These are phyloP conservation scores for Citrullus amarus DNA, from an alignment of 306 rosid species.

Conservation along the genomic window DNA sequence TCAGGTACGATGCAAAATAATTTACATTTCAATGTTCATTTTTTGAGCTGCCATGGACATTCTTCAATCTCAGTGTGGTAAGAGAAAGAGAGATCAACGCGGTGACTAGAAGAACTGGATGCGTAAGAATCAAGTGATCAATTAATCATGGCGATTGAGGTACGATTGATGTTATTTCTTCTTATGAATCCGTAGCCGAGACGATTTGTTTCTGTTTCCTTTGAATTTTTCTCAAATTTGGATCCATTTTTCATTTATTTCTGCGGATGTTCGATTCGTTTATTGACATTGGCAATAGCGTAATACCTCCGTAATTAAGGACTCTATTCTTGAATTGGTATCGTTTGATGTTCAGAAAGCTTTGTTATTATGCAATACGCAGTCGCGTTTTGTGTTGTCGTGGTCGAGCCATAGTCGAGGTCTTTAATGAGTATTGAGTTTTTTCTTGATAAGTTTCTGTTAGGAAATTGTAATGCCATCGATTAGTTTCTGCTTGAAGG, in stretches of 20 bases:
- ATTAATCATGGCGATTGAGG: slow-evolving; percentile 1
- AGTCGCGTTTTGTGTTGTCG: background rate
- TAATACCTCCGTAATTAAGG: background rate
- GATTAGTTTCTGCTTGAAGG: background rate
- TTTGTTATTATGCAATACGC: background rate
- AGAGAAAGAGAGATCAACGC: background rate
- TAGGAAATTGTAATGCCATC: background rate
- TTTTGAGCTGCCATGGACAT: background rate
- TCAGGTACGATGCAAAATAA: background rate
- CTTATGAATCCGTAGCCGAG: background rate
- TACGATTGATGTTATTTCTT: background rate
- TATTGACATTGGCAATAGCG: background rate
- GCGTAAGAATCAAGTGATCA: background rate
- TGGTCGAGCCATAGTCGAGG: background rate
- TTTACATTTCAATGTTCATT: background rate
- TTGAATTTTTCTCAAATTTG: background rate
- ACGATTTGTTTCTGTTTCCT: background rate
- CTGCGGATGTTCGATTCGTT: background rate
- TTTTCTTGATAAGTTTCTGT: background rate
- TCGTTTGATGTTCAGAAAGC: background rate
- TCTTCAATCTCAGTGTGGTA: background rate
- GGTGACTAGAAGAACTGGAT: background rate
- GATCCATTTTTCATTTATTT: background rate
- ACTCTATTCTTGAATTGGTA: background rate
- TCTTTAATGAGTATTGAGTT: background rate